Percentiles rank a stretch among this genome's conserved stretches.
Conservation (phyloP, 768 basidiomycete genomes). For the Lentinula aciculospora region DNA sequence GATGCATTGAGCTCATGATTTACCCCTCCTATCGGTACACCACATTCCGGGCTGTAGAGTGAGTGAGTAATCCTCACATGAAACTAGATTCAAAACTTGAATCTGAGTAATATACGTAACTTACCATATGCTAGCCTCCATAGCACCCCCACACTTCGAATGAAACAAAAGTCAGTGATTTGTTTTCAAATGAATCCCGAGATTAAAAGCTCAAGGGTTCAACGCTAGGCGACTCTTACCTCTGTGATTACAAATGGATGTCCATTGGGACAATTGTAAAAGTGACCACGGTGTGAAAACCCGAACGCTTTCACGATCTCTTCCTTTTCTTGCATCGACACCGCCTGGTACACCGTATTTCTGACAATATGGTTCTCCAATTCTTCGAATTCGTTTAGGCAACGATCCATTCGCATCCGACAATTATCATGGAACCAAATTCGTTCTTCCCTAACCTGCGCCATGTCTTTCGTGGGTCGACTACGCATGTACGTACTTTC, state of each 20-base stretch:
- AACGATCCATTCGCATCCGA: conserved; percentile 22
- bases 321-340: conserved; percentile 50
- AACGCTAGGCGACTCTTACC: conserved; percentile 32
- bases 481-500: conserved; percentile 13
- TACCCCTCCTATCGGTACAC: conserved; percentile 44
- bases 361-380: conserved; percentile 31
- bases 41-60: conserved; percentile 47
- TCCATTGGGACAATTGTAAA: conserved; percentile 51
- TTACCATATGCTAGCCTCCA: conserved; percentile 4
- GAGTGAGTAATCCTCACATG: background rate
- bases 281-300: conserved; percentile 34
- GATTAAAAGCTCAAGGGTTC: too few species aligned
- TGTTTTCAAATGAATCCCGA: too few species aligned
- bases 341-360: conserved; percentile 43
- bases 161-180: too few species aligned
- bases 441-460: conserved; percentile 21
- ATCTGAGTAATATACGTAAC: too few species aligned
- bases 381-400: conserved; percentile 41
- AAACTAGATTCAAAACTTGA: too few species aligned
- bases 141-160: background rate
- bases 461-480: conserved; percentile 8
- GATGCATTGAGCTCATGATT: conserved; percentile 32
- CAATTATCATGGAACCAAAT: conserved; percentile 44
- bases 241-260: conserved; percentile 45
- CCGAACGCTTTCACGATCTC: conserved; percentile 42